A percentile compares a stretch with the other conserved stretches of the same genome.
phyloP scores from a whole-genome alignment of 345 rosid species.

The Mallotus nudiflorus region DNA sequence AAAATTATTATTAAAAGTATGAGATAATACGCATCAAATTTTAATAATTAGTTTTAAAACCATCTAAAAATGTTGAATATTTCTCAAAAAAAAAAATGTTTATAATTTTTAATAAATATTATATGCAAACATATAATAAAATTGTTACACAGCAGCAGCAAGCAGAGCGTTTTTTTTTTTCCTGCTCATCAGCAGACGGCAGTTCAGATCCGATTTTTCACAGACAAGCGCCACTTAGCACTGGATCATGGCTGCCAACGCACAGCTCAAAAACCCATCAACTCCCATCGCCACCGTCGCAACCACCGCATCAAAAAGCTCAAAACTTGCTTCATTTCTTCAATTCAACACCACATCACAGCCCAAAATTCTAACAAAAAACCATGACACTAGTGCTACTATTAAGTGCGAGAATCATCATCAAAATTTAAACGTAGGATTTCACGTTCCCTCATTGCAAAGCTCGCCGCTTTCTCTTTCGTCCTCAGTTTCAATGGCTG shows the following conservation, averaged over 20 bases:
- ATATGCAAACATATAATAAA: too few relatives aligned
- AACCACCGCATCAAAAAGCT: not conserved
- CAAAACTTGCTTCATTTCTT: not conserved
- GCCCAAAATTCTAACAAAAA: not conserved
- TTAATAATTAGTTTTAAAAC: too few relatives aligned
- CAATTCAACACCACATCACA: not conserved
- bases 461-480: slow-evolving; percentile 27
- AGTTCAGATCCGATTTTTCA: not conserved
- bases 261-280: slow-evolving; percentile 10
- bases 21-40: too few relatives aligned
- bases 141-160: too few relatives aligned
- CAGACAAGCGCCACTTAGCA: not conserved
- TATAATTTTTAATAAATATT: too few relatives aligned
- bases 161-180: too few relatives aligned
- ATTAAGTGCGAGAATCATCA: slow-evolving; percentile 49
- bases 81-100: too few relatives aligned
- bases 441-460: slow-evolving; percentile 51
- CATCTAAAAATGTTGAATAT: too few relatives aligned
- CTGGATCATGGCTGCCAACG: slow-evolving; percentile 26
- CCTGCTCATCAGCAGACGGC: too few relatives aligned
- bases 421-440: slow-evolving; percentile 48
- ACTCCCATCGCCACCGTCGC: not conserved
- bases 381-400: too few relatives aligned
- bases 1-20: too few relatives aligned
- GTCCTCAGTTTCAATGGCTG: slow-evolving; percentile 50